Base-by-base conservation (phyloP, 2,329 filamentous ascomycete genomes). In the Microsporum ferrugineum region DNA sequence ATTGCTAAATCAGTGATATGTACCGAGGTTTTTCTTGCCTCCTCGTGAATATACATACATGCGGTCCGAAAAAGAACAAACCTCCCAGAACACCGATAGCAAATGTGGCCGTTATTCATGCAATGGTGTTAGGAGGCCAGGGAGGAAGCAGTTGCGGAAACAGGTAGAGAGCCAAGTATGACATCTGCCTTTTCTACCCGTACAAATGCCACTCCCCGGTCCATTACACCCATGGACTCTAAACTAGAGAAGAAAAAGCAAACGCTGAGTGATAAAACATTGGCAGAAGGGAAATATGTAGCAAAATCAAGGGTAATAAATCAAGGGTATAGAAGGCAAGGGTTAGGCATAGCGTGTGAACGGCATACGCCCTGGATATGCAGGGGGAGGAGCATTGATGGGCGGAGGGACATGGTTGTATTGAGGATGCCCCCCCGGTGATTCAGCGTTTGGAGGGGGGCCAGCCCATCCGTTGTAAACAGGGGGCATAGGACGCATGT, bases 341-440 rank as follows among this genome's bases (percentile, higher is more conserved):
- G 29, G 8, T 58, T 33, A 63, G 12, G 63, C 61, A 60, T 64
- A 63, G 31, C 61, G 63, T 53, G 61, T 60, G 4, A 56, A 53
- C 3, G 59, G 61, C 61, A 63, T 63, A 39, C 49, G 49, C 12
- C 63, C 63, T 39, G 56, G 45, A 39, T 63, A 63, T 39, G 61
- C 59, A n/a, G 61, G 61, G 14, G 61, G 61, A 55, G 51, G 51
- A 36, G 51, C 29, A 36, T 55, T n/a, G 31, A 55, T 10, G n/a
- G 59, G 61, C 43, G 59, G 55, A 14, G 57, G 38, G 0, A 45
- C 27, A 14, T 62, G 41, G 36, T 55, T 53, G 29, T 55, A 53
- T n/a, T 45, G 45, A 12, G 31, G 27, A 23, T 43, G 39, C 23
- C 14, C 29, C 34, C 49, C 49, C 33, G 23, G 58, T 3, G 23